Percentiles rank a stretch among this genome's conserved stretches.
Conservation (phyloP, 768 basidiomycete genomes). For the Mycena rosella region DNA sequence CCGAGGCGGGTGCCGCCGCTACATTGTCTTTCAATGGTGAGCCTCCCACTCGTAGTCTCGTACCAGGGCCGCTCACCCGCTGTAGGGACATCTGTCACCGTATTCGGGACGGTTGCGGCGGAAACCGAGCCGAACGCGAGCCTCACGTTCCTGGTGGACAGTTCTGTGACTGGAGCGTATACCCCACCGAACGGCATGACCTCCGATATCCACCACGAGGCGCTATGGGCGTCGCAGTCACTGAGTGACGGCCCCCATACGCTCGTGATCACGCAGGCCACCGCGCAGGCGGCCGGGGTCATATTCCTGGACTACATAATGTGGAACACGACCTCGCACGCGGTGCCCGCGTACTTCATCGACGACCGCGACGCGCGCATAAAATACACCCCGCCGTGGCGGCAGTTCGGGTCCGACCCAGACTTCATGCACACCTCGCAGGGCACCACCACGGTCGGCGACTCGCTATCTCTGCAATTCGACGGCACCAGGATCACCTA, state of each 20-base stretch:
- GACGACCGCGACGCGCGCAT: conserved; percentile 17
- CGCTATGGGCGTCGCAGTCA: conserved; percentile 1
- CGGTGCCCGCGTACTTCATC: conserved; percentile 3
- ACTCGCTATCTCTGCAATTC: too few relatives aligned
- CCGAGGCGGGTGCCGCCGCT: too few relatives aligned
- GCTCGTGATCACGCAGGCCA: conserved; percentile 12
- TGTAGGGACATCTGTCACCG: conserved; percentile 6
- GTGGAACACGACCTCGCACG: background rate
- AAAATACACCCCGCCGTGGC: background rate
- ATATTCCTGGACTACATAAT: conserved; percentile 13
- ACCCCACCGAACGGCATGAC: background rate
- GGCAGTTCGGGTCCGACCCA: too few relatives aligned
- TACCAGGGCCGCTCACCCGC: background rate
- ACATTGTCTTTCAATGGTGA: conserved; percentile 13
- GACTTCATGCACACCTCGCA: too few relatives aligned
- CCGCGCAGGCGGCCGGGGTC: background rate
- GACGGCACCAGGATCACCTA: too few relatives aligned
- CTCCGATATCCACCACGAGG: background rate
- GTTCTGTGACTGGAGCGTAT: background rate
- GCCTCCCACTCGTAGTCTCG: background rate
- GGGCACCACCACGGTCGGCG: too few relatives aligned
- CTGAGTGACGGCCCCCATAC: conserved; percentile 9
- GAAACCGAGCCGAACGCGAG: too few relatives aligned
- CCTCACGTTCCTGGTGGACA: too few relatives aligned
- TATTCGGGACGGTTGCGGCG: background rate